These are phyloP conservation scores for Sicyos baderoa DNA, from an alignment of 306 rosid species.

Conservation along the genomic window DNA sequence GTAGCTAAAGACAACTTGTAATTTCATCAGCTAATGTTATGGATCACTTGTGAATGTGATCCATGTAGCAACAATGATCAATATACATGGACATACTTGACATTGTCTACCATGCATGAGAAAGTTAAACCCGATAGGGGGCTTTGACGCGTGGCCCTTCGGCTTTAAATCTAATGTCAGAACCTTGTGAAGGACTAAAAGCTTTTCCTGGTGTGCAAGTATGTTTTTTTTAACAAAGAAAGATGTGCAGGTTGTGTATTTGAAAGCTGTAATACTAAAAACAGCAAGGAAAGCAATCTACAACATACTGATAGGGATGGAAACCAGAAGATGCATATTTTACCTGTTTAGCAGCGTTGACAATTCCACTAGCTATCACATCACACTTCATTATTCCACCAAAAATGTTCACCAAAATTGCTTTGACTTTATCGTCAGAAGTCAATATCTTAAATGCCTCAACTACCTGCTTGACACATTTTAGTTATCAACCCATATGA, in stretches of 20 bases:
- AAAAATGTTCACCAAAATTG: slow-evolving; percentile 91
- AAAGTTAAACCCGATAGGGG: not conserved
- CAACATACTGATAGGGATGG: slow-evolving; percentile 10
- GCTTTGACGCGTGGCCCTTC: not conserved
- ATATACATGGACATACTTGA: not conserved
- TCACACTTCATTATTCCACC: slow-evolving; percentile 99
- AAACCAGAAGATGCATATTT: slow-evolving; percentile 16
- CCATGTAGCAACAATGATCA: not conserved
- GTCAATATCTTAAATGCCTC: slow-evolving; percentile 97
- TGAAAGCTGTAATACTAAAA: not conserved
- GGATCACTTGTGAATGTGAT: not conserved
- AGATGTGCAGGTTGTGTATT: not conserved
- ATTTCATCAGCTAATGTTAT: not conserved
- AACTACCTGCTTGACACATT: slow-evolving; percentile 53
- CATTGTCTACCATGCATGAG: not conserved
- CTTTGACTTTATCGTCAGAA: slow-evolving; percentile 91
- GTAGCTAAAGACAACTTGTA: not conserved
- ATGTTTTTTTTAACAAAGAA: not conserved
- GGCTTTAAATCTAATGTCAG: not conserved
- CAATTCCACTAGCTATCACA: slow-evolving; percentile 93
- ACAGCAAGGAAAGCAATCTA: not conserved
- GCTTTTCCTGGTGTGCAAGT: not conserved
- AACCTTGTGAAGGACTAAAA: not conserved
- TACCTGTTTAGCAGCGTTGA: slow-evolving; percentile 93
- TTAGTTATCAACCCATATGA: slow-evolving; percentile 13